Conservation (phyloP, 1,139 yeast genomes). For the Taiozyma onychis region DNA sequence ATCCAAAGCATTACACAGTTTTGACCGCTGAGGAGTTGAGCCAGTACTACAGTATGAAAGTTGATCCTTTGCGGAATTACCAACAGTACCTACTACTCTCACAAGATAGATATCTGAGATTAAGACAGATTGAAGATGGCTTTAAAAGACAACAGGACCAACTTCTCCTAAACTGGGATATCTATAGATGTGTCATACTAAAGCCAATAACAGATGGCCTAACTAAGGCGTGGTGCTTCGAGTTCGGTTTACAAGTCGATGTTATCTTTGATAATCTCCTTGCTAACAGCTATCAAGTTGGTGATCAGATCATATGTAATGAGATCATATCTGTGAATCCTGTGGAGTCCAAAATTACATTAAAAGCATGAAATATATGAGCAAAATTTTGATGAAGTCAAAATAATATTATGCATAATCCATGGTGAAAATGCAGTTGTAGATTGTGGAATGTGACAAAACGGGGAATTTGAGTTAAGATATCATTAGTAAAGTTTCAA, state of each 20-base stretch:
- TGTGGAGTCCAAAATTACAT: conserved; percentile 31
- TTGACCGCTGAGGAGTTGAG: conserved; percentile 5
- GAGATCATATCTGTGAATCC: conserved; percentile 35
- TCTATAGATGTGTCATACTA: conserved; percentile 23
- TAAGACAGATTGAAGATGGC: not conserved
- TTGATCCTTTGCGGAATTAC: conserved; percentile 9
- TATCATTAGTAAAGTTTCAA: conserved; percentile 61
- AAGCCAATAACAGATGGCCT: conserved; percentile 10
- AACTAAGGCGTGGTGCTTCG: conserved; percentile 36
- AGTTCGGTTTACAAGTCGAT: conserved; percentile 44
- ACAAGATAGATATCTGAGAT: conserved; percentile 2
- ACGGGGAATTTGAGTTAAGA: not conserved
- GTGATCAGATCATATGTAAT: conserved; percentile 38
- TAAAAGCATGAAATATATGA: conserved; percentile 15
- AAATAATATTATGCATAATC: not conserved
- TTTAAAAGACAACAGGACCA: conserved; percentile 1
- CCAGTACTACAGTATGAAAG: conserved; percentile 7
- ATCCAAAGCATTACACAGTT: conserved; percentile 9
- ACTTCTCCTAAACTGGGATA: conserved; percentile 8
- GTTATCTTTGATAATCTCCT: conserved; percentile 16
- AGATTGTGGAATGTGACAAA: not conserved
- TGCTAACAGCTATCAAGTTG: conserved; percentile 27
- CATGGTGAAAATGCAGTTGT: not conserved
- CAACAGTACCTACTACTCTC: not conserved
- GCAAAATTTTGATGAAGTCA: not conserved